Evolutionary conservation across 2,329 filamentous ascomycete species (phyloP), one percentile per base, ranked within the genome.

Genomic region (Neonectria ditissima): DNA sequence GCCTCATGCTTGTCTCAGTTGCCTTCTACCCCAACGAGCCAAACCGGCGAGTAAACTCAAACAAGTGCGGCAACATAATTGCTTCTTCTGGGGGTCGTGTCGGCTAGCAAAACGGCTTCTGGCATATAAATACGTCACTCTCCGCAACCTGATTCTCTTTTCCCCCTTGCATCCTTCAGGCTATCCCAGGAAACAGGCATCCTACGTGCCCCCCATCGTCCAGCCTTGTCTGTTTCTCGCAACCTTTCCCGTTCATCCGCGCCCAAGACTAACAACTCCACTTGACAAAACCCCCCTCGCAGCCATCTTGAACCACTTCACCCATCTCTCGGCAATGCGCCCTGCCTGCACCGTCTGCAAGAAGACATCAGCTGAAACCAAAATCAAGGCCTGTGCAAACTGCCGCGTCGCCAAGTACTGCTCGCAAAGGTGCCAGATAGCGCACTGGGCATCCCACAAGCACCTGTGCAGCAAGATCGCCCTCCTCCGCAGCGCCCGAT

Each of bases 401-500:
- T 86, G 84, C 78, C 77, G 76, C n/a, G 66, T 66, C 0, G 76
- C 78, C 0, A 74, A 67, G 26, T 87, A 87, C 74, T 88, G 85
- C 78, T 83, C 82, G 44, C 77, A 77, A 24, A 79, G 81, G 37
- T 87, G 85, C 75, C 82, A 87, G 71, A n/a, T n/a, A n/a, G n/a
- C n/a, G n/a, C n/a, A n/a, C n/a, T n/a, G n/a, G n/a, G n/a, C n/a
- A n/a, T n/a, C 24, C 24, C 4, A 26, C 4, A 26, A 26, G 24
- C 24, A 26, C 24, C 87, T 71, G 9, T 86, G 83, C 73, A 70
- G 66, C 48, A 75, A 72, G 63, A 63, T 72, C 63, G 47, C 45
- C n/a, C 14, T 37, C 6, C 34, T 14, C 14, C 34, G 14, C 1
- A 13, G 6, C 13, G 16, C 51, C 69, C 53, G 51, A n/a, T 14